Evolutionary conservation across 1,284 basidiomycete genomes (phyloP).

Genomic region (Sporisorium exsertum): DNA sequence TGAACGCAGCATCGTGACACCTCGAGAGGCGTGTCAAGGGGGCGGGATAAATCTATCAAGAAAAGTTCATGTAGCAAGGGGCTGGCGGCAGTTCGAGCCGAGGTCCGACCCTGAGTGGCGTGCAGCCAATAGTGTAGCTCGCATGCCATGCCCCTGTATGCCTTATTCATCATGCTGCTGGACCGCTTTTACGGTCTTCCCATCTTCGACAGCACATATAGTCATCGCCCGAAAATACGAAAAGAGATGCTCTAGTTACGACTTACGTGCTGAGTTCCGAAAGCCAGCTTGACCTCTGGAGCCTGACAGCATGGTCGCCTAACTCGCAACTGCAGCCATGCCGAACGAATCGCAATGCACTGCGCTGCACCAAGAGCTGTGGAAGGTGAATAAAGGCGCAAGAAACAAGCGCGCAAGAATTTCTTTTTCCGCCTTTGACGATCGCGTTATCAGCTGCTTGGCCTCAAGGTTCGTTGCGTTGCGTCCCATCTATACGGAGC

Average conservation of each 20-base stretch:
- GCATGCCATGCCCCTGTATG: neutral
- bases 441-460: neutral
- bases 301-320: neutral
- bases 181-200: neutral
- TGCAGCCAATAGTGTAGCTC: neutral
- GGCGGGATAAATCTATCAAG: too few species aligned
- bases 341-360: constrained; percentile 4
- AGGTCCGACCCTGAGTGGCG: neutral
- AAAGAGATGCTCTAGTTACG: neutral
- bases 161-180: constrained; percentile 1
- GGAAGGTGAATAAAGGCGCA: neutral
- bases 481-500: neutral
- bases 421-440: neutral
- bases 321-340: neutral
- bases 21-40: too few species aligned
- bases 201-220: too few species aligned
- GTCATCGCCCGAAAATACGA: neutral
- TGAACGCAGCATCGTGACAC: constrained; percentile 7
- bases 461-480: too few species aligned
- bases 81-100: neutral
- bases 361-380: neutral
- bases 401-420: constrained; percentile 1
- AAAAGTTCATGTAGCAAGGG: neutral
- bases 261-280: too few species aligned
- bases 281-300: too few species aligned